Evolutionary conservation across 2,329 filamentous ascomycete genomes (phyloP).

Genomic region (Sclerotinia borealis): DNA sequence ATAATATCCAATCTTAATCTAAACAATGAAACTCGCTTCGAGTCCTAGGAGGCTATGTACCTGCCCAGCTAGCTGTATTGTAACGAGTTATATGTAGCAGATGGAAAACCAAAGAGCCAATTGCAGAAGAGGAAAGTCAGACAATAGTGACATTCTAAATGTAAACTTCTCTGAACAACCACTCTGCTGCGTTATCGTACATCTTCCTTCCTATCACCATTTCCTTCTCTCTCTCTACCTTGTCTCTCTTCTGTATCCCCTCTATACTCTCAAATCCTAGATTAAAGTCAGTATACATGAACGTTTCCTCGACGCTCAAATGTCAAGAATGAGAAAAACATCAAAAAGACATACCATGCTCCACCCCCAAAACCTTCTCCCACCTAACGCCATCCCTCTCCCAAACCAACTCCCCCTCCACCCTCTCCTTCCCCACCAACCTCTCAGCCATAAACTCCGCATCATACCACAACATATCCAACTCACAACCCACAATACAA

Average conservation of each 20-base stretch:
- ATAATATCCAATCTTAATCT: neutral
- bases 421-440: conserved; percentile 13
- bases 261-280: neutral
- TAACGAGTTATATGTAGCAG: neutral
- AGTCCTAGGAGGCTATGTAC: neutral
- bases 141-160: neutral
- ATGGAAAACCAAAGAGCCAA: neutral
- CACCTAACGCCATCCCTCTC: conserved; percentile 8
- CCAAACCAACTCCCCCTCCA: neutral
- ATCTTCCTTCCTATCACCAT: neutral
- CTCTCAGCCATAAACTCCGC: conserved; percentile 19
- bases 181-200: conserved; percentile 8
- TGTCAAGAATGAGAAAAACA: neutral
- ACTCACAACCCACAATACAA: conserved; percentile 21
- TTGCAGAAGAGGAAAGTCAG: no score
- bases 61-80: neutral
- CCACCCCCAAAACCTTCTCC: conserved; percentile 8
- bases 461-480: conserved; percentile 25
- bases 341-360: conserved; percentile 5
- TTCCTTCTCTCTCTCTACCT: neutral
- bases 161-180: conserved; percentile 10
- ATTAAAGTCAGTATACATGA: neutral
- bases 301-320: no score
- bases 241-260: neutral
- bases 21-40: neutral